Evolutionary conservation across 2,329 filamentous ascomycete species (phyloP).

Genomic region (Conoideocrella luteorostrata): DNA sequence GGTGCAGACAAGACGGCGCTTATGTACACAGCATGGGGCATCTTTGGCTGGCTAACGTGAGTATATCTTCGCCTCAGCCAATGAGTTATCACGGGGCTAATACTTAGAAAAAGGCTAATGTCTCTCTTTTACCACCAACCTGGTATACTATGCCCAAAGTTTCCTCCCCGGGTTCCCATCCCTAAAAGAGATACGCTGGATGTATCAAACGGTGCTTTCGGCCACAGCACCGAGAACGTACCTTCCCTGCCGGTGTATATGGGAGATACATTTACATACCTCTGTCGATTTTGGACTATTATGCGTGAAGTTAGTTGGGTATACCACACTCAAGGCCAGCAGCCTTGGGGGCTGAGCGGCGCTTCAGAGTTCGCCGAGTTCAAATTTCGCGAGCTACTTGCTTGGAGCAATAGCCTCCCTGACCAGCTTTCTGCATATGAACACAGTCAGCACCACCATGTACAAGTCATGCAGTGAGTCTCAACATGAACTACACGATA

Average conservation of each 20-base stretch:
- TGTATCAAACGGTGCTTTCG: not conserved
- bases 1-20: slow-evolving; percentile 10
- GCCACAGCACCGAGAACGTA: not conserved
- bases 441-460: slow-evolving; percentile 20
- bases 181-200: slow-evolving; percentile 1
- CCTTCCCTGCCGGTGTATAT: slow-evolving; percentile 10
- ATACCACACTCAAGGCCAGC: slow-evolving; percentile 17
- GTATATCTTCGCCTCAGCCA: too few relatives aligned
- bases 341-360: slow-evolving; percentile 1
- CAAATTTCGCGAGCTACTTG: slow-evolving; percentile 26
- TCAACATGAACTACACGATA: too few relatives aligned
- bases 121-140: slow-evolving; percentile 27
- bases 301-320: slow-evolving; percentile 19
- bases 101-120: slow-evolving; percentile 21
- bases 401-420: slow-evolving; percentile 23
- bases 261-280: slow-evolving; percentile 20
- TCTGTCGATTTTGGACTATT: slow-evolving; percentile 28
- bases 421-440: slow-evolving; percentile 13
- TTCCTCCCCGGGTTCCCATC: slow-evolving; percentile 12
- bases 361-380: slow-evolving; percentile 20
- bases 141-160: slow-evolving; percentile 15
- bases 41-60: slow-evolving; percentile 29
- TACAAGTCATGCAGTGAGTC: slow-evolving; percentile 16
- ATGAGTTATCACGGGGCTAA: too few relatives aligned
- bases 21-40: slow-evolving; percentile 16